phyloP scores from a whole-genome alignment of 176 grass and related monocot genomes.

The Cocos nucifera region DNA sequence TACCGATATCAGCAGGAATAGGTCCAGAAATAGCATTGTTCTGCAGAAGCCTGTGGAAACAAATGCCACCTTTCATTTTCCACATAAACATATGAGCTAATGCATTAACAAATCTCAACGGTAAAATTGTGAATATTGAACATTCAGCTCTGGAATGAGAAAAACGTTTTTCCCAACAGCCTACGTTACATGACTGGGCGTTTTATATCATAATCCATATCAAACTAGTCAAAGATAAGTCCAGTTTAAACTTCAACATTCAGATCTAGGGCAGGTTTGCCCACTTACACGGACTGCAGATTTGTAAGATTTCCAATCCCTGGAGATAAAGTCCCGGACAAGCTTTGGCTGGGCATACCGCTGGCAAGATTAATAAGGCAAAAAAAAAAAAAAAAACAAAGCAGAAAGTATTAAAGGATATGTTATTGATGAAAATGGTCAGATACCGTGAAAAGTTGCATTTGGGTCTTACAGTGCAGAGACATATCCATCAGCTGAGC shows the following conservation, averaged over 20 bases:
- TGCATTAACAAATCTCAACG: too few relatives aligned
- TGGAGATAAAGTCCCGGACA: constrained; percentile 54
- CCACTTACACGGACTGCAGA: constrained; percentile 46
- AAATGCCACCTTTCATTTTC: not conserved
- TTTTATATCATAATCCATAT: too few relatives aligned
- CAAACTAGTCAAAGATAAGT: too few relatives aligned
- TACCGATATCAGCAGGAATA: constrained; percentile 49
- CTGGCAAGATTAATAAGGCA: constrained; percentile 22
- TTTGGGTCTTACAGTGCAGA: constrained; percentile 27
- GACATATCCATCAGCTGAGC: constrained; percentile 37
- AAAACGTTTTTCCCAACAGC: too few relatives aligned
- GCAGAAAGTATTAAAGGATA: too few relatives aligned
- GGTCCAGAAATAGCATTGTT: constrained; percentile 58
- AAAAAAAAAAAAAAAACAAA: too few relatives aligned
- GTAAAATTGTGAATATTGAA: too few relatives aligned
- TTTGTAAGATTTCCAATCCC: constrained; percentile 44
- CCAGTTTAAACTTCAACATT: too few relatives aligned
- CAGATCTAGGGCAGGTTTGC: not conserved
- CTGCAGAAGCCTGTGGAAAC: constrained; percentile 38
- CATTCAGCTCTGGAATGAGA: too few relatives aligned
- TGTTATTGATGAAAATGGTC: not conserved
- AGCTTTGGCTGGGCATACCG: constrained; percentile 32
- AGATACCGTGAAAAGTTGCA: not conserved
- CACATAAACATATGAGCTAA: not conserved
- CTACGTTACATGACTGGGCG: too few relatives aligned